Evolutionary conservation across 2,329 filamentous ascomycete species (phyloP).

Genomic region (Ascosphaera apis): DNA sequence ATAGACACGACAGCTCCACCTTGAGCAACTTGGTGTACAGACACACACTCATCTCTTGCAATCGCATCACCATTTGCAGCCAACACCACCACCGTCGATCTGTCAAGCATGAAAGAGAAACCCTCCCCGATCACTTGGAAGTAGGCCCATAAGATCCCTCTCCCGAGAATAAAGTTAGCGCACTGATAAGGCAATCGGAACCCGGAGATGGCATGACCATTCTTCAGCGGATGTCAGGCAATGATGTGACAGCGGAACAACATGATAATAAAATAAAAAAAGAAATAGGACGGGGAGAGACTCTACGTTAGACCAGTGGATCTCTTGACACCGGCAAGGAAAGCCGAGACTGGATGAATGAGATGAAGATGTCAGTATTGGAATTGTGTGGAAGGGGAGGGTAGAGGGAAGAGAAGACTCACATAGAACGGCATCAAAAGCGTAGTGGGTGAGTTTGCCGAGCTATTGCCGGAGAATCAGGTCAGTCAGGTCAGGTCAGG

Average conservation of each 20-base stretch:
- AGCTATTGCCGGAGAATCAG: slow-evolving; percentile 55
- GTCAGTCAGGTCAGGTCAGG: slow-evolving; percentile 20
- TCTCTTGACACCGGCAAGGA: slow-evolving; percentile 90
- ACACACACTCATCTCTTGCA: too few relatives aligned
- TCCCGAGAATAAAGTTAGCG: neutral
- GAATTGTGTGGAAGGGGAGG: neutral
- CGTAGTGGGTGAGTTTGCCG: slow-evolving; percentile 80
- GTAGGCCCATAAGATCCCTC: too few relatives aligned
- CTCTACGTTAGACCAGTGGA: slow-evolving; percentile 93
- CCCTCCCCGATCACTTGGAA: too few relatives aligned
- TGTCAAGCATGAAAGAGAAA: too few relatives aligned
- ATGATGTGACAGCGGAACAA: neutral
- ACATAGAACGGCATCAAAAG: slow-evolving; percentile 87
- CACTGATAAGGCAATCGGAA: neutral
- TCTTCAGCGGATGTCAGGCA: neutral
- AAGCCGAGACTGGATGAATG: slow-evolving; percentile 56
- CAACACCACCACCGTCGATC: too few relatives aligned
- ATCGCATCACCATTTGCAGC: too few relatives aligned
- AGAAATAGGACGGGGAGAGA: slow-evolving; percentile 1
- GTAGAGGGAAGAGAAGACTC: slow-evolving; percentile 17
- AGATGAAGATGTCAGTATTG: slow-evolving; percentile 1
- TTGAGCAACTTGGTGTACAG: too few relatives aligned
- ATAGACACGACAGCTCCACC: too few relatives aligned
- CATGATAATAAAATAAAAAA: slow-evolving; percentile 1
- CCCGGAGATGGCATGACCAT: neutral